Base-by-base conservation (phyloP, 179 eudicot species). In the Sideroxylon spinosum region DNA sequence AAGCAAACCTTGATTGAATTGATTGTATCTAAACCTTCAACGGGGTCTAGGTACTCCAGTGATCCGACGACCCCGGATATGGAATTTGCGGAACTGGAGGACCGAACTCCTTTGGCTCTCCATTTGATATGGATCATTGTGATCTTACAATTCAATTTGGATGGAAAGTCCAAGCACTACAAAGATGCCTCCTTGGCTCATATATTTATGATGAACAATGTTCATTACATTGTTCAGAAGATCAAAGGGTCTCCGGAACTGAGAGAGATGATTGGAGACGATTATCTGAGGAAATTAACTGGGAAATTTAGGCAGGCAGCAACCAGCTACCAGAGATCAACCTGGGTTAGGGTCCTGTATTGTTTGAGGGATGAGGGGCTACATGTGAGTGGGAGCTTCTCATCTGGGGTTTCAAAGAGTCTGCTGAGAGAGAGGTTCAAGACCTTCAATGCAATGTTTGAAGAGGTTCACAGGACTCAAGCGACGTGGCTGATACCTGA, bases 301-400 rank as follows among this genome's bases (percentile, higher is more conserved):
- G 93, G 91, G 14, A 88, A 86, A 46, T 82, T 83, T 19, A 75
- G 89, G 76, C 81, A 84, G 29, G 87, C 88, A 0, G 92, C 92
- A 2, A 90, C 91, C 0, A 86, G 79, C 77, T 91, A 91, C 75
- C 89, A 86, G 75, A 84, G 97, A 83, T 79, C 90, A 19, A 84
- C 97, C 6, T 89, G 93, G 92, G 83, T 87, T 23, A 86, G 81
- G 81, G 93, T 90, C 7, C 77, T 91, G 84, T 74, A 87, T 80
- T 88, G 91, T 77, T 85, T 91, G 80, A 82, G 91, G 46, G 93
- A 91, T n/a, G 96, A 91, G 83, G 96, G 96, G 76, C 79, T 91
- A 29, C 90, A 87, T 76, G 90, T 80, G 60, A 88, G 88, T 64
- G 92, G 92, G 49, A 90, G 92, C 55, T 90, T 89, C 57, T 87